phyloP scores from a whole-genome alignment of 345 rosid genomes.

The Ceriops zippeliana region DNA sequence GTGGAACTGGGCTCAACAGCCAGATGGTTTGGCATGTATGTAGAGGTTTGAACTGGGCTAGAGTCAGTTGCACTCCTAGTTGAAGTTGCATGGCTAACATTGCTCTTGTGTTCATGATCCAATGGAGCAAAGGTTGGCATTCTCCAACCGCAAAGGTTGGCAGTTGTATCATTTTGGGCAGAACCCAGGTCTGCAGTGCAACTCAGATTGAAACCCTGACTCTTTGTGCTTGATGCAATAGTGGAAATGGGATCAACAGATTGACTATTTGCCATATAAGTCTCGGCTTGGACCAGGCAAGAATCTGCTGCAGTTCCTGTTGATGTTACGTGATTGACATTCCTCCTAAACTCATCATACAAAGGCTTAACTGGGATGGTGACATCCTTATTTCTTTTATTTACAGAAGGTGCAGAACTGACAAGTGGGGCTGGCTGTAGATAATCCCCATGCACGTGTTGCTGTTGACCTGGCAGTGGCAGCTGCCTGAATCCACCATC shows the following conservation, averaged over 20 bases:
- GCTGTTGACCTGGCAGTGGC: slow-evolving; percentile 32
- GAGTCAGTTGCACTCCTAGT: slow-evolving; percentile 19
- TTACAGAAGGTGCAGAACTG: slow-evolving; percentile 27
- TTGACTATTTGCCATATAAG: slow-evolving; percentile 21
- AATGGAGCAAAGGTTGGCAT: slow-evolving; percentile 30
- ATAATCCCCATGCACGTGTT: slow-evolving; percentile 23
- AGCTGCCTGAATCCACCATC: slow-evolving; percentile 45
- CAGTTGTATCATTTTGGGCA: slow-evolving; percentile 21
- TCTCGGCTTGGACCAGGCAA: slow-evolving; percentile 31
- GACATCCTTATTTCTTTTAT: slow-evolving; percentile 23
- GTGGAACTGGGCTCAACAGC: slow-evolving; percentile 34
- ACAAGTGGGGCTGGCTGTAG: slow-evolving; percentile 21
- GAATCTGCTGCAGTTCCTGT: slow-evolving; percentile 20
- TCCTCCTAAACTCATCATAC: slow-evolving; percentile 31
- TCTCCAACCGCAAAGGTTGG: slow-evolving; percentile 24
- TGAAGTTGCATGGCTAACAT: slow-evolving; percentile 24
- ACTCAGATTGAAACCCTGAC: slow-evolving; percentile 34
- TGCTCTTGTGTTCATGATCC: slow-evolving; percentile 39
- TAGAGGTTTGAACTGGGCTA: slow-evolving; percentile 32
- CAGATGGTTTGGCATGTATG: slow-evolving; percentile 21
- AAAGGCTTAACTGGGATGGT: slow-evolving; percentile 33
- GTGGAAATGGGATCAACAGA: slow-evolving; percentile 34
- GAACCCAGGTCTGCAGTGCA: slow-evolving; percentile 36
- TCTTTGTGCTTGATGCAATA: slow-evolving; percentile 29
- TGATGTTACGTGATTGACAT: slow-evolving; percentile 24